A percentile compares a stretch with the other conserved stretches of the same genome.
Evolutionary conservation across 2,329 filamentous ascomycete genomes (phyloP).

Genomic region (Sporothrix euskadiensis): DNA sequence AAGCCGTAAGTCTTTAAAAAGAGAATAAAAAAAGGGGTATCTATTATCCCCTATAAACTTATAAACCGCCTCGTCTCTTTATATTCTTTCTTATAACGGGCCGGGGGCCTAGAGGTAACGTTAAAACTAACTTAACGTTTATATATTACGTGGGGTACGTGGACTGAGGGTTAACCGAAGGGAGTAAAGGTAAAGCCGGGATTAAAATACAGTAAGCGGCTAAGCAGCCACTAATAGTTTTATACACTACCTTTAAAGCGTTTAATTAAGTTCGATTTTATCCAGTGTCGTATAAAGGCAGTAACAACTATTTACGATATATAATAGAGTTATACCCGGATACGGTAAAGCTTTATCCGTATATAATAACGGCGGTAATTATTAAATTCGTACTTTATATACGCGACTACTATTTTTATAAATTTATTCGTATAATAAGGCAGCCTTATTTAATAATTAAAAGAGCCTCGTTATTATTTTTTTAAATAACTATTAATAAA

Average conservation of each 20-base stretch:
- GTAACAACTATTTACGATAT: too few relatives aligned
- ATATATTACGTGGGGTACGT: not conserved
- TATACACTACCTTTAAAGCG: not conserved
- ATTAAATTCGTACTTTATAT: not conserved
- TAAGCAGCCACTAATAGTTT: not conserved
- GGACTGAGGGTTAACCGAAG: not conserved
- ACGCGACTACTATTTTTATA: not conserved
- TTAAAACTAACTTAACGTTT: not conserved
- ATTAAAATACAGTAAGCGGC: not conserved
- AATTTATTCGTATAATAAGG: not conserved
- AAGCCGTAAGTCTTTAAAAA: not conserved
- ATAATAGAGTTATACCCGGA: too few relatives aligned
- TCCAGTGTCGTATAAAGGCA: too few relatives aligned
- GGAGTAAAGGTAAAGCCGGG: not conserved
- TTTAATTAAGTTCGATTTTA: not conserved
- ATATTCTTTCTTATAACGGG: too few relatives aligned
- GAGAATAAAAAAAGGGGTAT: not conserved
- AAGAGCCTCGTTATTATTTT: not conserved
- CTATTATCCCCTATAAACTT: not conserved
- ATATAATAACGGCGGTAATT: not conserved
- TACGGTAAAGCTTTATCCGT: not conserved
- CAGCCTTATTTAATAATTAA: not conserved
- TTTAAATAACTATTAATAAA: not conserved
- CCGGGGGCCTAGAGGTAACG: not conserved
- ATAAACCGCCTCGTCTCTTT: too few relatives aligned